Conservation (phyloP, 2,329 filamentous ascomycete species). For the Penicillium sp. region DNA sequence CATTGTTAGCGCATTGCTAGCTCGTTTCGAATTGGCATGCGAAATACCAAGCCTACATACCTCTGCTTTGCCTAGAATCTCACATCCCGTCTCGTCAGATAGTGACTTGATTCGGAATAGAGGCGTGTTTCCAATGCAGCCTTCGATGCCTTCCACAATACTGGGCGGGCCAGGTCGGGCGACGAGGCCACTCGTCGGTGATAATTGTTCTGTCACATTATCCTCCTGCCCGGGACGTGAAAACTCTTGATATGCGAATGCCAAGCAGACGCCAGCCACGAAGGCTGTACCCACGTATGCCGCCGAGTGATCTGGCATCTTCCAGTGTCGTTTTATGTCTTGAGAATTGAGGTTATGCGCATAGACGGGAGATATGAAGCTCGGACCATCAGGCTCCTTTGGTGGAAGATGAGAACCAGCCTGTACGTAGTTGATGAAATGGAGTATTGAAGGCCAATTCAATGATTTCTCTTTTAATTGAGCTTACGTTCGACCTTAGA, state of each 20-base stretch:
- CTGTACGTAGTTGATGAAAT: neutral
- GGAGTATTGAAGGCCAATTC: neutral
- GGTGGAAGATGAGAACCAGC: neutral
- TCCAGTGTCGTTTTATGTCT: constrained; percentile 9
- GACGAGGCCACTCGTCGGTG: constrained; percentile 14
- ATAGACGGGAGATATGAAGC: constrained; percentile 30
- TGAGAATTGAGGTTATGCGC: constrained; percentile 7
- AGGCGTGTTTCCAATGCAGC: constrained; percentile 89
- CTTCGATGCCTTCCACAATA: constrained; percentile 78
- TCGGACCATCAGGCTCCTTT: constrained; percentile 33
- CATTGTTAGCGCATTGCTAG: constrained; percentile 5
- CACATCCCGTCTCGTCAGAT: constrained; percentile 80
- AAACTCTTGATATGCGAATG: constrained; percentile 74
- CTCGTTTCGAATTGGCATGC: neutral
- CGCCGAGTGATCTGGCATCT: constrained; percentile 34
- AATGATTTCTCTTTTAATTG: neutral
- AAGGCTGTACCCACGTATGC: constrained; percentile 70
- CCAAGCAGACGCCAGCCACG: constrained; percentile 70
- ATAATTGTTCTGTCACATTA: constrained; percentile 7
- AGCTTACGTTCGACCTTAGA: neutral
- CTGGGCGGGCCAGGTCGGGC: constrained; percentile 36
- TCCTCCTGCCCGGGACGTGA: constrained; percentile 62
- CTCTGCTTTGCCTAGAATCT: constrained; percentile 90
- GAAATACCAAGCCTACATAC: constrained; percentile 33
- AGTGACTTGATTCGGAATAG: constrained; percentile 82